Conservation (phyloP, 192 early-diverging fungal species). For the Coemansia sp. region DNA sequence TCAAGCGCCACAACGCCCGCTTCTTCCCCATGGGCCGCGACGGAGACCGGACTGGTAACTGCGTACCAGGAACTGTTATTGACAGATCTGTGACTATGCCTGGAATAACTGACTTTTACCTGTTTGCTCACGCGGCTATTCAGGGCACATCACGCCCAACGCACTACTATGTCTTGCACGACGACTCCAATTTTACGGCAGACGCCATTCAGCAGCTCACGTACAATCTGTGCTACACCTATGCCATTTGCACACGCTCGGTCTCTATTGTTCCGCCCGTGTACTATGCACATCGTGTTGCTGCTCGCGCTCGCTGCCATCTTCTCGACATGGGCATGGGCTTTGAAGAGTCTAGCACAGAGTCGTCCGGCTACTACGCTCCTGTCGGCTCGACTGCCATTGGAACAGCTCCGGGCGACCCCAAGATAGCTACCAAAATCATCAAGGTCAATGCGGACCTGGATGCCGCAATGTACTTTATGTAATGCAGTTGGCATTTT, state of each 20-base stretch:
- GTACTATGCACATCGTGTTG: slow-evolving; percentile 92
- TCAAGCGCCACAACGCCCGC: slow-evolving; percentile 82
- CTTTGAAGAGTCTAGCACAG: slow-evolving; percentile 42
- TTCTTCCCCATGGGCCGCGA: slow-evolving; percentile 73
- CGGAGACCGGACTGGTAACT: slow-evolving; percentile 77
- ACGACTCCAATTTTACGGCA: slow-evolving; percentile 79
- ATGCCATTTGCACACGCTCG: slow-evolving; percentile 81
- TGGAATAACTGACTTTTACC: slow-evolving; percentile 80
- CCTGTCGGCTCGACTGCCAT: not conserved
- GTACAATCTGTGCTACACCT: slow-evolving; percentile 87
- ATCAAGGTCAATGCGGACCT: slow-evolving; percentile 23
- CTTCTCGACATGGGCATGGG: slow-evolving; percentile 37
- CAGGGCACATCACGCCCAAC: slow-evolving; percentile 93
- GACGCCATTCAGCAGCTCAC: slow-evolving; percentile 86
- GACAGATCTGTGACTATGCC: slow-evolving; percentile 76
- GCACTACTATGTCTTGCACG: slow-evolving; percentile 89
- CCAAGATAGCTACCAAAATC: slow-evolving; percentile 9
- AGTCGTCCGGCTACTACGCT: slow-evolving; percentile 31
- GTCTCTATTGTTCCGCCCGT: slow-evolving; percentile 88
- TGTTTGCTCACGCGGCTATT: slow-evolving; percentile 87
- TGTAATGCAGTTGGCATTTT: slow-evolving; percentile 3
- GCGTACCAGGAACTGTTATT: slow-evolving; percentile 80
- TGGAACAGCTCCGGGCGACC: slow-evolving; percentile 8
- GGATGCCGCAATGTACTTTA: slow-evolving; percentile 30
- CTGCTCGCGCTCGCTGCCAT: slow-evolving; percentile 84